Evolutionary conservation across 495 filamentous ascomycete genomes (phyloP).

Genomic region (Aspergillus ellipticus): DNA sequence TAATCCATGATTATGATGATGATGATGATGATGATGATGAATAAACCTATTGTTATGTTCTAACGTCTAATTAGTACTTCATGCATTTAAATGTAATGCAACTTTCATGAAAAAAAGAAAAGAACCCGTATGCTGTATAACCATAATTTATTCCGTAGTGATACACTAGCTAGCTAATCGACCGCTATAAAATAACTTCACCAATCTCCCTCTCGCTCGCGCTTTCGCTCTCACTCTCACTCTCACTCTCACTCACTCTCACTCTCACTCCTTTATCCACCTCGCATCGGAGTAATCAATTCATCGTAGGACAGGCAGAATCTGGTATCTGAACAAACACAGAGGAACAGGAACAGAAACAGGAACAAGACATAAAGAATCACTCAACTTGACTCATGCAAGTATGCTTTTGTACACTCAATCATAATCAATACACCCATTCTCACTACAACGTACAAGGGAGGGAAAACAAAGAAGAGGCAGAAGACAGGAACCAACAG

Average conservation of each 20-base stretch:
- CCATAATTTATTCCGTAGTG: neutral
- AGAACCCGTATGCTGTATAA: neutral
- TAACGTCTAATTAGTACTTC: no score
- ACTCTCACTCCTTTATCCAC: neutral
- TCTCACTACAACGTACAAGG: neutral
- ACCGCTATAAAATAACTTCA: neutral
- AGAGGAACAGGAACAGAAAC: neutral
- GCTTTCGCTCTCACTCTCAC: no score
- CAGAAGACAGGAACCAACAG: neutral
- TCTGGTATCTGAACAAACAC: neutral
- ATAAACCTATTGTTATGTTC: no score
- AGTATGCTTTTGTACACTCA: constrained; percentile 10
- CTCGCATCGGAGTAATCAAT: neutral
- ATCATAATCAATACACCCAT: constrained; percentile 4
- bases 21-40: no score
- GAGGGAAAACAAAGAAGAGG: neutral
- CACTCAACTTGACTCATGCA: neutral
- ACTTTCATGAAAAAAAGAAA: no score
- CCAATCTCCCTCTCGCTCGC: neutral
- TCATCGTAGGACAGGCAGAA: neutral
- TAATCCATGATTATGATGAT: constrained; percentile 28
- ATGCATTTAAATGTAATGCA: no score
- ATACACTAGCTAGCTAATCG: no score
- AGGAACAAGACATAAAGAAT: neutral
- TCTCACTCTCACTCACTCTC: neutral